Evolutionary conservation across 2,329 filamentous ascomycete species (phyloP), one percentile per base, ranked within the genome.

Genomic region (Clonostachys byssicola): DNA sequence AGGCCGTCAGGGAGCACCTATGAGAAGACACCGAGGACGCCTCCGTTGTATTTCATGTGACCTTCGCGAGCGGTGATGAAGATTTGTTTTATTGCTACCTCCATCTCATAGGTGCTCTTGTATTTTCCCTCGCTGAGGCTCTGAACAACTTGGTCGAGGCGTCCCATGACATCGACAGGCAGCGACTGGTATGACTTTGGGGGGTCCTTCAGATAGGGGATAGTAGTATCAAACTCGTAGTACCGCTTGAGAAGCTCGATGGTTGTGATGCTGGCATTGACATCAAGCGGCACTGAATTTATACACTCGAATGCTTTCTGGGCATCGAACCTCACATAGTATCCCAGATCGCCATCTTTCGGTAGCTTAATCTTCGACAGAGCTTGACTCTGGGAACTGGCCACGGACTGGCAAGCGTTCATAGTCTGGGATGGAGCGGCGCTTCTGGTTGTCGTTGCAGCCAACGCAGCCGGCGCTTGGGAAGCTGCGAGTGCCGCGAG

Each of bases 61-160:
- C 83, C 81, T 57, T 89, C 85, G 53, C 87, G 81, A 5, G 79
- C 77, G 20, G 71, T 70, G 36, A 57, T 56, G 35, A 83, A 68
- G 8, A 80, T 62, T 35, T 70, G 62, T 48, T 78, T 75, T 3
- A 88, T 66, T 23, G 78, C 77, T 9, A 65, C 51, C 54, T 81
- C 74, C 52, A 81, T 80, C 8, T 75, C 71, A 55, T 75, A 80
- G 54, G 83, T 78, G 57, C 70, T 77, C 5, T 63, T 57, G 54
- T 75, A 83, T 5, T 60, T 60, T 16, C 69, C 67, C 4, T 57
- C 60, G 18, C 57, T 51, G 5, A 72, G 68, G 14, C 71, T 77
- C 6, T 60, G 49, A 40, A 65, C 62, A 43, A 83, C 74, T 10
- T 60, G 59, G 45, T 73, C 67, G 5, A 82, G 60, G 1, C 63